Evolutionary conservation across 1,284 basidiomycete species (phyloP).

Genomic region (Marasmius tenuissimus): DNA sequence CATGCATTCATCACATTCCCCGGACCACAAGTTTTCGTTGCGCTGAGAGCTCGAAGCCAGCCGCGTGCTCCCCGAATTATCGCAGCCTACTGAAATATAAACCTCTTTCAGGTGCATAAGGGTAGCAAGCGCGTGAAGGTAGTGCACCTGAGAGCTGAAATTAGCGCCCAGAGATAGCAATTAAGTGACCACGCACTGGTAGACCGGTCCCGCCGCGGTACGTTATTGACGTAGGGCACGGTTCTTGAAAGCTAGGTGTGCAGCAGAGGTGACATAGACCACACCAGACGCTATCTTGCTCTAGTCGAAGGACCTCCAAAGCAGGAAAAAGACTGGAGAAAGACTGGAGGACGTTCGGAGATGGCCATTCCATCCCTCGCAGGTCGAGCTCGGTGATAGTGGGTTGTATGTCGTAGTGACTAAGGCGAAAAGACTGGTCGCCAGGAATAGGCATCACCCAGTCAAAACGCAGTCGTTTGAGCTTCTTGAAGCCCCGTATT

Average conservation of each 20-base stretch:
- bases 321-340: constrained; percentile 20
- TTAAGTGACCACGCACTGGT: constrained; percentile 23
- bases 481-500: constrained; percentile 22
- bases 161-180: neutral
- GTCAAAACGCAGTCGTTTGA: constrained; percentile 28
- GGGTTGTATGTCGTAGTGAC: constrained; percentile 17
- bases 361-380: constrained; percentile 30
- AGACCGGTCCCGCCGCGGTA: constrained; percentile 33
- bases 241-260: constrained; percentile 23
- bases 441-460: constrained; percentile 22
- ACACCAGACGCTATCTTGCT: constrained; percentile 32
- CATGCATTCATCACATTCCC: constrained; percentile 38
- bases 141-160: constrained; percentile 25
- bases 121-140: constrained; percentile 23
- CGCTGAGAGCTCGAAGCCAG: constrained; percentile 13
- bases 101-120: constrained; percentile 28
- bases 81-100: constrained; percentile 25
- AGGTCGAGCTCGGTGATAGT: constrained; percentile 27
- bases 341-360: constrained; percentile 27
- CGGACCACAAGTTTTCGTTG: constrained; percentile 30
- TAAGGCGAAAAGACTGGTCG: constrained; percentile 21
- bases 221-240: constrained; percentile 19
- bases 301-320: constrained; percentile 25
- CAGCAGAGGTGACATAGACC: constrained; percentile 32
- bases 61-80: constrained; percentile 20